Base-by-base conservation (phyloP, 176 grass and related monocot genomes). In the Rhynchospora pubera region DNA sequence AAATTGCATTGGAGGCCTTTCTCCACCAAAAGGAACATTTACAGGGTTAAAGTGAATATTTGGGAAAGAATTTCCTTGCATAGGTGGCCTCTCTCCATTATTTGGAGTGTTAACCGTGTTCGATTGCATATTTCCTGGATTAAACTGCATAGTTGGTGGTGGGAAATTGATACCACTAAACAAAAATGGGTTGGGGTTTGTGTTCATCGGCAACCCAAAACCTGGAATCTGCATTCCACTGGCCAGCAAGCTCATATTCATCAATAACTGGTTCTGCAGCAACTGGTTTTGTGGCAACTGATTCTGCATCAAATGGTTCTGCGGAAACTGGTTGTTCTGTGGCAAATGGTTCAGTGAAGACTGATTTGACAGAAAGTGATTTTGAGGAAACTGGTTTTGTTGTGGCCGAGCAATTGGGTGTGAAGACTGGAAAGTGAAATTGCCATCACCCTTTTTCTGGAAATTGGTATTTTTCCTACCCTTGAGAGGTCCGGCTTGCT, bases 221-320 rank as follows among this genome's bases (percentile, higher is more conserved):
- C 56, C 56, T 5, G 57, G 77, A 19, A 80, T 19, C 24, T 32
- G 51, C 23, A 63, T 80, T 80, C 78, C 52, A 44, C 19, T 64
- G 1, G 39, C 58, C 11, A 80, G 78, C 18, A 58, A 48, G 78
- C 43, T 63, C 57, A 78, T 23, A 39, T 57, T 78, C 74, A 80
- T 64, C 30, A 64, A n/a, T 44, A 80, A 62, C 34, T 80, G 78
- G 21, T 80, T 80, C 57, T 80, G 78, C 56, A 80, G 57, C 78
- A 64, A 15, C 52, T 63, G 57, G 44, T 80, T 80, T 62, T 64
- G 78, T 7, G 21, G 34, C 39, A 47, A 22, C 15, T 26, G 69
- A 80, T 80, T 62, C 15, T 57, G 51, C 12, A 57, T 48, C 56
- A 62, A 43, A 5, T 71, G 18, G 14, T 79, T 79, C 28, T 80